Percentiles rank a stretch among this genome's conserved stretches.
phyloP scores from a whole-genome alignment of 257 asterid species.

The Solanum gandarillasii region DNA sequence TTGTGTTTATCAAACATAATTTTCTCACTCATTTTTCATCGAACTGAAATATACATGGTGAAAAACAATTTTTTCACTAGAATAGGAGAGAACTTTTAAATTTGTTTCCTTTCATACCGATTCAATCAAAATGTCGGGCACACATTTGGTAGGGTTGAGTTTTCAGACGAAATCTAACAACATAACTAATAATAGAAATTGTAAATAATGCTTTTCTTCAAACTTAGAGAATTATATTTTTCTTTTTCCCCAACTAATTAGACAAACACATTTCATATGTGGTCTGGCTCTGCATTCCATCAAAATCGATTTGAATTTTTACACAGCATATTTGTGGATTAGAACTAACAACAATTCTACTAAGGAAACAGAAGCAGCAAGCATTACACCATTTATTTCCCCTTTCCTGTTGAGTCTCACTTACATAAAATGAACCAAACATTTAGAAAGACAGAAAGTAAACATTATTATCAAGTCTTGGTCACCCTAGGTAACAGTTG shows the following conservation, averaged over 20 bases:
- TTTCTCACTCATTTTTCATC: too few species aligned
- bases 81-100: not conserved
- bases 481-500: not conserved
- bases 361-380: not conserved
- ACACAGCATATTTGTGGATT: not conserved
- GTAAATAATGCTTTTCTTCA: not conserved
- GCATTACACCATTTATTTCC: not conserved
- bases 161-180: not conserved
- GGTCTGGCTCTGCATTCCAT: not conserved
- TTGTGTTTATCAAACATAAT: not conserved
- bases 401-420: not conserved
- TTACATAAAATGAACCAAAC: not conserved
- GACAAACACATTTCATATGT: not conserved
- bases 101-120: not conserved
- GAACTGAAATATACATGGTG: too few species aligned
- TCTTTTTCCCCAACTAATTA: not conserved
- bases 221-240: too few species aligned
- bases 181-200: too few species aligned
- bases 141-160: not conserved
- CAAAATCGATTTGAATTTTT: not conserved
- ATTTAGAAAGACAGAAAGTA: not conserved
- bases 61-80: not conserved
- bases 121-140: not conserved
- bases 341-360: not conserved
- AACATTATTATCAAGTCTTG: not conserved